Evolutionary conservation across 495 filamentous ascomycete genomes (phyloP), one percentile per base, ranked within the genome.

Genomic region (Penicillium maclennaniae): DNA sequence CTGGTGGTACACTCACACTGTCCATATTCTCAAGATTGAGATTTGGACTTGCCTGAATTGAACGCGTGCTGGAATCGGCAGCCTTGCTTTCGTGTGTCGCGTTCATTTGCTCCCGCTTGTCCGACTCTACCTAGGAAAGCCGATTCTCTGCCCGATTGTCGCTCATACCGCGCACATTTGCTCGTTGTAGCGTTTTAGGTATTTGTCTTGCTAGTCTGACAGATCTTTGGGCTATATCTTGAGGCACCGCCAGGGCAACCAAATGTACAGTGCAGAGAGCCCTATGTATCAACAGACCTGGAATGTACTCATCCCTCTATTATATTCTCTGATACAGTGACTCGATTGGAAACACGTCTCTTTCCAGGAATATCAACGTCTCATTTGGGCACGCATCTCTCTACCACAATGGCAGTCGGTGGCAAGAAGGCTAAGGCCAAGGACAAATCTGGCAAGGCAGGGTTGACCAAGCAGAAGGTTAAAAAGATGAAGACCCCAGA

Each of bases 301-400:
- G 54, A 57, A 55, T 41, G 58, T 65, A 58, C 70, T 70, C 53
- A 66, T 63, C 59, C 42, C 46, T 47, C 27, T 51, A 59, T 56
- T 54, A 17, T 28, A 27, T 53, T 41, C 26, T 54, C 47, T 58
- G 43, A 57, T 26, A 28, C 52, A 51, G 50, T 58, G 46, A 65
- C 63, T 53, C 59, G 57, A 72, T 69, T 77, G 71, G 72, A 65
- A 69, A 74, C 72, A 74, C 74, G 72, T 76, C 64, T 69, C 54
- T 41, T 51, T 46, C 17, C 45, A 54, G 49, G 51, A 45, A 23
- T 40, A 55, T 50, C 31, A 41, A 36, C 37, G 7, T 23, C 49
- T 38, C 45, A 17, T 54, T 71, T 69, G 66, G 65, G 65, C 70
- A 70, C 69, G 47, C 63, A 68, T 71, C 62, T 62, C 52, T 55